Base-by-base conservation (phyloP, 257 asterid species). In the Leonotis leonurus region DNA sequence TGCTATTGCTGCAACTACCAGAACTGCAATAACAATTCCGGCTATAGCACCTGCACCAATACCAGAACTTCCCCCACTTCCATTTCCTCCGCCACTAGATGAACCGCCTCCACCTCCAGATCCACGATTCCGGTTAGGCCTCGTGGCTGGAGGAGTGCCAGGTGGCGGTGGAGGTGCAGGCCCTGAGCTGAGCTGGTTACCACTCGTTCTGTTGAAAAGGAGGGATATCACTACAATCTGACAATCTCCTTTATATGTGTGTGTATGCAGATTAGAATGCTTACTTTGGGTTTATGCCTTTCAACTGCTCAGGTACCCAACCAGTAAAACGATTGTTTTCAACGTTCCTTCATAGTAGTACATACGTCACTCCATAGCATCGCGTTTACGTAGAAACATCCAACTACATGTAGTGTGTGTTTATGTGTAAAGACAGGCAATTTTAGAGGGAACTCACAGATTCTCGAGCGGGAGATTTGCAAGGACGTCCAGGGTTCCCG, bases 111-210 rank as follows among this genome's bases (percentile, higher is more conserved):
- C 51, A 55, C 83, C 80, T 25, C 90, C 89, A 18, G 90, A 57
- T 30, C 68, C 75, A 46, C 73, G 88, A 56, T 73, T 73, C 24
- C 74, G 70, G 71, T 33, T 69, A 53, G 92, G 90, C 48, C 75
- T 80, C 75, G 62, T 62, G 74, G 85, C 84, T 6, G 98, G 88
- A 39, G 96, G 98, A 26, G 96, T 79, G 72, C 98, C 96, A 26
- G 96, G 98, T 20, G 98, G 98, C 37, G 98, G 94, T 53, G 98
- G 94, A 56, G 95, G 95, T 17, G 96, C 99, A n/a, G 99, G 80
- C 67, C 95, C 97, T 0, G 82, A 40, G 72, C 65, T 78, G 79
- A 92, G 85, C 11, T 81, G 75, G 75, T 92, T 92, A 51, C 96
- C 97, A 56, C 73, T 78, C 5, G 83, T 44, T 62, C 99, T 92